A percentile compares a stretch with the other conserved stretches of the same genome.
These are phyloP conservation scores for Paraphoma sp. DNA, from an alignment of 2,329 filamentous ascomycete species.

Conservation along the genomic window DNA sequence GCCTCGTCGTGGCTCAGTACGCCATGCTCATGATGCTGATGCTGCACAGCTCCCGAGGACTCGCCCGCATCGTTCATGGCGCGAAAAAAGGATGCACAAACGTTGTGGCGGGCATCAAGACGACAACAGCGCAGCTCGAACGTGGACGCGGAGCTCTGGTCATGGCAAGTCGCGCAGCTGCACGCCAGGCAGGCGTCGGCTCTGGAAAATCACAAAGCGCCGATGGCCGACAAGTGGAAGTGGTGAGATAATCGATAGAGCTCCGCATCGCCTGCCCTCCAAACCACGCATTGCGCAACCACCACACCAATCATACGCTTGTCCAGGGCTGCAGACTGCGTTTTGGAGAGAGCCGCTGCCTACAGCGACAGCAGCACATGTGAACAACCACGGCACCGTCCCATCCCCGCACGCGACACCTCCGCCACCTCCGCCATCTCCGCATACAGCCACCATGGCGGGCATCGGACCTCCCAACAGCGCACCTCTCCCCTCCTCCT, in stretches of 20 bases:
- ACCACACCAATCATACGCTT: neutral
- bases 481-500: slow-evolving; percentile 76
- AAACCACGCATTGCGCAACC: neutral
- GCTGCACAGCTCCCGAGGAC: slow-evolving; percentile 40
- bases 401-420: slow-evolving; percentile 20
- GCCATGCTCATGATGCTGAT: slow-evolving; percentile 25
- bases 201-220: slow-evolving; percentile 39
- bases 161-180: slow-evolving; percentile 21
- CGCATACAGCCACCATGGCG: slow-evolving; percentile 25
- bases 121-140: slow-evolving; percentile 15
- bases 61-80: slow-evolving; percentile 50
- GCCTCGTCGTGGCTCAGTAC: slow-evolving; percentile 16
- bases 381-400: neutral
- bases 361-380: neutral
- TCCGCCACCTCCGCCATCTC: slow-evolving; percentile 29
- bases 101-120: slow-evolving; percentile 34
- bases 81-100: slow-evolving; percentile 19
- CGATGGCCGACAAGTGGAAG: slow-evolving; percentile 40
- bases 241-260: slow-evolving; percentile 47
- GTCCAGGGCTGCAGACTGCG: slow-evolving; percentile 7
- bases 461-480: slow-evolving; percentile 37
- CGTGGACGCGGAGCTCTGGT: slow-evolving; percentile 6
- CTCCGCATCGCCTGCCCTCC: slow-evolving; percentile 18
- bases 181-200: slow-evolving; percentile 20
- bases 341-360: neutral